A percentile compares a stretch with the other conserved stretches of the same genome.
phyloP scores from a whole-genome alignment of 768 basidiomycete genomes.

The Leucocoprinus leucothites region DNA sequence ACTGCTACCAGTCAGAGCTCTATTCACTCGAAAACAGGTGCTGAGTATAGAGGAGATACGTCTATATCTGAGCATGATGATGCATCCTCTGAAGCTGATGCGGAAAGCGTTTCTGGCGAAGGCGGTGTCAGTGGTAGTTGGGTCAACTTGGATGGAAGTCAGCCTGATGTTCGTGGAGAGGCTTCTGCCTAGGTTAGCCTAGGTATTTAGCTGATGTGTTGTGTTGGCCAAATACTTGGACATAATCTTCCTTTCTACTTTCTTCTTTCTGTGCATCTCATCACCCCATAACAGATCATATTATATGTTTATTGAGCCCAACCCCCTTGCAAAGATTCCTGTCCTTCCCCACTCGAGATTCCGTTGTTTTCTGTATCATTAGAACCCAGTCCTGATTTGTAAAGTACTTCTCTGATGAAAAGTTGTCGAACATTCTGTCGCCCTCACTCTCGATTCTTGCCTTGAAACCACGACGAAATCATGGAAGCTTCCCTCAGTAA shows the following conservation, averaged over 20 bases:
- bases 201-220: not conserved
- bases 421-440: too few species aligned
- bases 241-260: not conserved
- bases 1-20: constrained; percentile 3
- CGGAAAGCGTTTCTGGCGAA: constrained; percentile 60
- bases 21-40: not conserved
- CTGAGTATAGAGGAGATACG: constrained; percentile 9
- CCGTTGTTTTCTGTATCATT: constrained; percentile 4
- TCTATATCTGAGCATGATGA: constrained; percentile 32
- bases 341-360: not conserved
- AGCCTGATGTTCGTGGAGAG: not conserved
- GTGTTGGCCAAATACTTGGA: not conserved
- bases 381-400: not conserved
- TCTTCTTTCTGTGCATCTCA: not conserved
- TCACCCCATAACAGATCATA: not conserved
- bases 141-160: constrained; percentile 51
- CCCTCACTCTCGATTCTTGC: too few species aligned
- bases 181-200: not conserved
- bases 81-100: constrained; percentile 61
- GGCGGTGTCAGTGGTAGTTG: constrained; percentile 56
- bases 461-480: not conserved
- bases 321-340: not conserved
- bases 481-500: constrained; percentile 5
- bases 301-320: constrained; percentile 6
- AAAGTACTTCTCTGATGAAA: not conserved